A percentile compares a stretch with the other conserved stretches of the same genome.
Evolutionary conservation across 495 filamentous ascomycete species (phyloP).

Genomic region (Penicillium lagena): DNA sequence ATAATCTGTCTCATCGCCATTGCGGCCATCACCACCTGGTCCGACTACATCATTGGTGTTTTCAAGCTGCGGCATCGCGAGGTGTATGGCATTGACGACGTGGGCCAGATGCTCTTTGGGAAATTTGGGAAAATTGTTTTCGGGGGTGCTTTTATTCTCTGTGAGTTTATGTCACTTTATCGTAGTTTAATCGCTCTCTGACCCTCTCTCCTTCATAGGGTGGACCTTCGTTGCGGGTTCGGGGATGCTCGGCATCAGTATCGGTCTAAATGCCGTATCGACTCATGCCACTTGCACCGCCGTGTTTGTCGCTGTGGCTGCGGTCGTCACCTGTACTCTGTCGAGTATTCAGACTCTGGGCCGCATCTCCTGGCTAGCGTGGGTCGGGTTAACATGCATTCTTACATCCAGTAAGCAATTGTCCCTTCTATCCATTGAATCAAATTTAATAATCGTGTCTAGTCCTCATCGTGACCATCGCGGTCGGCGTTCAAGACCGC

Average conservation of each 20-base stretch:
- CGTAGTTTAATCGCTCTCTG: slow-evolving; percentile 12
- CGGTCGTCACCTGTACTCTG: slow-evolving; percentile 19
- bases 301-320: slow-evolving; percentile 22
- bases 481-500: slow-evolving; percentile 42
- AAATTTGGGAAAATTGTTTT: slow-evolving; percentile 50
- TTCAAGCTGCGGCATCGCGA: slow-evolving; percentile 60
- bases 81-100: slow-evolving; percentile 61
- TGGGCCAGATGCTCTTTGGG: slow-evolving; percentile 54
- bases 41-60: slow-evolving; percentile 59
- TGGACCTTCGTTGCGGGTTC: slow-evolving; percentile 24
- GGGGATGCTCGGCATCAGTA: slow-evolving; percentile 59
- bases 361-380: slow-evolving; percentile 27
- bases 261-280: slow-evolving; percentile 60
- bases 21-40: slow-evolving; percentile 59
- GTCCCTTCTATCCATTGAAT: slow-evolving; percentile 20
- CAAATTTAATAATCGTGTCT: slow-evolving; percentile 34
- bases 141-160: slow-evolving; percentile 41
- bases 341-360: slow-evolving; percentile 27
- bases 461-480: slow-evolving; percentile 62
- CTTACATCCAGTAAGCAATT: slow-evolving; percentile 27
- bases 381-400: slow-evolving; percentile 26
- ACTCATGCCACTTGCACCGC: slow-evolving; percentile 55
- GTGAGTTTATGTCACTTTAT: slow-evolving; percentile 1
- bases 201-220: slow-evolving; percentile 50
- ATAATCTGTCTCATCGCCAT: slow-evolving; percentile 43